Conservation (phyloP, 2,329 filamentous ascomycete species). For the Emergomyces africanus region DNA sequence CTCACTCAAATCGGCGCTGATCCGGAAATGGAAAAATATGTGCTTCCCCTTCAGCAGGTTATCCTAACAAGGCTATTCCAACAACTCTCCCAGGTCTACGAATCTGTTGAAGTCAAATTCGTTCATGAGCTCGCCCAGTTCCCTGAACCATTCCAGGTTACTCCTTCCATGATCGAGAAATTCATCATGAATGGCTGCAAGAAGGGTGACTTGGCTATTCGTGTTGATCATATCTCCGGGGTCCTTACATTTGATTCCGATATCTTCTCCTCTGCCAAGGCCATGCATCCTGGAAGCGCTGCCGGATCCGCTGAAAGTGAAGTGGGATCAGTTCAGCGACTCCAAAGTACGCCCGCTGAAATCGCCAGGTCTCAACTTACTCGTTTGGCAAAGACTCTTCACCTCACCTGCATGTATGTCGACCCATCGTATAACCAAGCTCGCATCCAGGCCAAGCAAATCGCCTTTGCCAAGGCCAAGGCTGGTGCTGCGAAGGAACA, state of each 20-base stretch:
- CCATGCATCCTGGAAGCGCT: slow-evolving; percentile 69
- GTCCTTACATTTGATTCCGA: slow-evolving; percentile 96
- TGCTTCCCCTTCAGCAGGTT: slow-evolving; percentile 90
- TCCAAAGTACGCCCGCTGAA: slow-evolving; percentile 95
- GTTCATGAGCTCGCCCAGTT: slow-evolving; percentile 90
- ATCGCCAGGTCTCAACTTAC: slow-evolving; percentile 93
- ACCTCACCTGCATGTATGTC: slow-evolving; percentile 90
- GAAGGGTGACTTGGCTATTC: slow-evolving; percentile 94
- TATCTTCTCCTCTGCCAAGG: slow-evolving; percentile 94
- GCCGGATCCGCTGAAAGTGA: slow-evolving; percentile 82
- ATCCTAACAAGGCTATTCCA: slow-evolving; percentile 98
- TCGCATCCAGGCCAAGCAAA: slow-evolving; percentile 64
- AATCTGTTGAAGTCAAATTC: slow-evolving; percentile 88
- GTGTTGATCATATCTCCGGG: slow-evolving; percentile 88
- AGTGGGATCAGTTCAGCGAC: slow-evolving; percentile 72
- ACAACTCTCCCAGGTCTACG: slow-evolving; percentile 97
- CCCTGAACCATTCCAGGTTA: slow-evolving; percentile 91
- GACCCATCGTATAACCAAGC: slow-evolving; percentile 79
- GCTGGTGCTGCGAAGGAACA: slow-evolving; percentile 89
- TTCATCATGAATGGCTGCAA: slow-evolving; percentile 99
- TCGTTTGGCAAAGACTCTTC: slow-evolving; percentile 79
- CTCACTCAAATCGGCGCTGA: slow-evolving; percentile 86
- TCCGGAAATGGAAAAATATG: slow-evolving; percentile 94
- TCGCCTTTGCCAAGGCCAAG: slow-evolving; percentile 67
- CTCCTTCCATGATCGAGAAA: slow-evolving; percentile 85